Evolutionary conservation across 2,329 filamentous ascomycete species (phyloP).

Genomic region (Helotiales sp.): DNA sequence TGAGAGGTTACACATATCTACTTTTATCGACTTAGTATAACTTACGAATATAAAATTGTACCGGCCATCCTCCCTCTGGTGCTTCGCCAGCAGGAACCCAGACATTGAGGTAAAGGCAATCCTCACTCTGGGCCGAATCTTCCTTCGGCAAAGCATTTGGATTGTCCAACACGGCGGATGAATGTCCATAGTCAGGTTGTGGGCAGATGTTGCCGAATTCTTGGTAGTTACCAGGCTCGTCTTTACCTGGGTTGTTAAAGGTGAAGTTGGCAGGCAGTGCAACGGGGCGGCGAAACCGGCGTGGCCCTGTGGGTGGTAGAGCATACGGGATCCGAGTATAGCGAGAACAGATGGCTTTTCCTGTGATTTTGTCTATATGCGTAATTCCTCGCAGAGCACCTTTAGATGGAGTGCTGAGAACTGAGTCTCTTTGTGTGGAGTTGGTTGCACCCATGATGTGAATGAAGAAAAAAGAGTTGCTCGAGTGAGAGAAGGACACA

Average conservation of each 20-base stretch:
- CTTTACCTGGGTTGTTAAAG: background rate
- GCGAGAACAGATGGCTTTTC: background rate
- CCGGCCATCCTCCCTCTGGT: constrained; percentile 35
- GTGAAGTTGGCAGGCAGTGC: background rate
- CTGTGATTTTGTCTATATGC: background rate
- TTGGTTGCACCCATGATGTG: background rate
- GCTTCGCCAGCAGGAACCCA: constrained; percentile 24
- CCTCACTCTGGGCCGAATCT: constrained; percentile 21
- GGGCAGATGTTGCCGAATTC: background rate
- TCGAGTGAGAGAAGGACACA: background rate
- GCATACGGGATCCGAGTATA: constrained; percentile 22
- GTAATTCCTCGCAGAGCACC: background rate
- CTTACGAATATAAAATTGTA: constrained; percentile 36
- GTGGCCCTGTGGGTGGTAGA: constrained; percentile 14
- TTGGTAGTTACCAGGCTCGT: background rate
- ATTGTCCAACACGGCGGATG: background rate
- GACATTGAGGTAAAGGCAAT: constrained; percentile 37
- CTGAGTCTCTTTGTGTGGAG: background rate
- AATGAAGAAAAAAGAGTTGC: background rate
- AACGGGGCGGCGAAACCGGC: constrained; percentile 13
- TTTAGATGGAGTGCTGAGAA: background rate
- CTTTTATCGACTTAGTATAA: background rate
- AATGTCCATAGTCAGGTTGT: background rate
- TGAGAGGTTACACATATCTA: background rate
- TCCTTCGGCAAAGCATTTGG: background rate